Base-by-base conservation (phyloP, 1,284 basidiomycete genomes). In the Agroathelia rolfsii region DNA sequence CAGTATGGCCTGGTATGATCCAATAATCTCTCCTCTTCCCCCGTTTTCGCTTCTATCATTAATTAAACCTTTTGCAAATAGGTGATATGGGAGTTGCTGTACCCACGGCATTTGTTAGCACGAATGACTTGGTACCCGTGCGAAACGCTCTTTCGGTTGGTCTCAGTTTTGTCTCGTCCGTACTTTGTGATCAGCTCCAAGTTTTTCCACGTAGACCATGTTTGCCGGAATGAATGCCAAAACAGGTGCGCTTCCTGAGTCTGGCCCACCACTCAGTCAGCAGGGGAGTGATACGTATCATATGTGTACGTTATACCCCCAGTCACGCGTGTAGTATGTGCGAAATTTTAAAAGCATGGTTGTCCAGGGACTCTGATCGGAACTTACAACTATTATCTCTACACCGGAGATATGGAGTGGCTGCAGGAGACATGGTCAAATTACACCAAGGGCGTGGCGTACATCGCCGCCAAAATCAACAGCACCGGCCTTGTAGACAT, bases 61-160 rank as follows among this genome's bases (percentile, higher is more conserved):
- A 23, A 18, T n/a, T 23, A 10, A 17, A 32, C 13, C 24, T 27
- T n/a, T 4, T 5, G 3, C 28, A 17, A 30, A 7, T 26, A 65
- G 66, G 69, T 28, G 72, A 76, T 43, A 76, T 75, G 72, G 72
- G 72, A 7, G 71, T 76, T 16, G 71, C 72, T 0, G 71, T 73
- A 3, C 72, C 72, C 0, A 65, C 72, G 0, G 64, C 69, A 41
- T 74, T 74, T 40, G 72, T 75, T 1, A 72, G 70, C 1, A 74
- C 71, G 0, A 68, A 71, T 41, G 72, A 74, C 39, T 58, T 75
- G 2, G 35, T 71, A 0, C 65, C 73, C 0, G 69, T 69, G 0
- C 56, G 61, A 19, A 75, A 75, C 42, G 70, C 72, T 0, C 58
- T 75, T 3, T 56, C 64, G n/a, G n/a, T n/a, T n/a, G n/a, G n/a